Base-by-base conservation (phyloP, 805 yeast species). In the Spathaspora boniae region DNA sequence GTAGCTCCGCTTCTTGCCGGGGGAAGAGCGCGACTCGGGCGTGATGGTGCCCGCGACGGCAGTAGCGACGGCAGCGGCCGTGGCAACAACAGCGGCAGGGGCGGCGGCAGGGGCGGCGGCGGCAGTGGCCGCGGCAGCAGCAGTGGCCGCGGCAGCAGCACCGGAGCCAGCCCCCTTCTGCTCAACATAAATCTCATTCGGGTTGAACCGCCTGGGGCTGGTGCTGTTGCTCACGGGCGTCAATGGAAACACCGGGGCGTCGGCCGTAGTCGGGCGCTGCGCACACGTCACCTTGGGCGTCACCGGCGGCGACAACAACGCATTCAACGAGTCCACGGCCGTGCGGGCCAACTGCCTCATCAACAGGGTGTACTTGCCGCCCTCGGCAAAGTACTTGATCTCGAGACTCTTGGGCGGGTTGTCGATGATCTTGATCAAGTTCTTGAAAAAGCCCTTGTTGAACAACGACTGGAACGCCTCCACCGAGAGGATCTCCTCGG, bases 361-460 rank as follows among this genome's bases (percentile, higher is more conserved):
- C 41, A 62, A 54, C 33, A 52, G 51, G 33, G 59, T 51, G 45
- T 56, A 56, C 40, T 62, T 63, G 30, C 58, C 54, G 29, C 47
- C 51, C 25, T 63, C 62, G 42, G 57, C 54, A 47, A 66, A 68
- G 50, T 69, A 73, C 51, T 69, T 72, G 34, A 60, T 48, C 48
- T 67, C 68, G 41, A 71, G 53, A 12, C 73, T 62, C 24, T 69
- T 65, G 22, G 78, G 78, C 6, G 72, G 72, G 41, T 65, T 60
- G 38, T 66, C 64, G 42, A 67, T 50, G 19, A 67, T 62, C 46
- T 65, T 67, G 44, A 60, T 37, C 9, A 43, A 34, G 21, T 40
- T 43, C 28, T 37, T 43, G 18, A 39, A 38, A 44, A 42, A 42
- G 14, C 29, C 21, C 29, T 43, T 40, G 21, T 45, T 48, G 37